These are phyloP conservation scores for Sanghuangporus weigelae DNA, from an alignment of 1,284 basidiomycete species.

Conservation along the genomic window DNA sequence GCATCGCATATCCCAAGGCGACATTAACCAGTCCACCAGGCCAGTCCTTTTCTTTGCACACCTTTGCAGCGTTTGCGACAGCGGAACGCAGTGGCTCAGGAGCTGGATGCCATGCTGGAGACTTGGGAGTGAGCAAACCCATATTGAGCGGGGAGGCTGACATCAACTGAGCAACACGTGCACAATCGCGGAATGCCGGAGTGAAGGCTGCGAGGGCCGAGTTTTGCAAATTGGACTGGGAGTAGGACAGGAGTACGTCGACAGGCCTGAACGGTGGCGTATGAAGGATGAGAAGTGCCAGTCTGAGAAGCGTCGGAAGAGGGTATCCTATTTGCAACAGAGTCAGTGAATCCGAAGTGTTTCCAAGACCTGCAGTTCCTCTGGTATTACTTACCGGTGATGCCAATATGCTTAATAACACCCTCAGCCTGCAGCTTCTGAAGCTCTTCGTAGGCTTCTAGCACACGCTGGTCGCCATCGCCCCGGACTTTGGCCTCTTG, in stretches of 20 bases:
- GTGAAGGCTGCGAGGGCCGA: constrained; percentile 58
- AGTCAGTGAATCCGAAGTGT: background rate
- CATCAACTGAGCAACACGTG: constrained; percentile 65
- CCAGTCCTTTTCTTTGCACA: constrained; percentile 31
- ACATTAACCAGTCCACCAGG: constrained; percentile 55
- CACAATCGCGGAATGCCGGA: constrained; percentile 55
- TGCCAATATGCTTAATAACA: constrained; percentile 74
- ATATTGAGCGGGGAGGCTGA: constrained; percentile 90
- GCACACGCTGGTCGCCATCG: constrained; percentile 74
- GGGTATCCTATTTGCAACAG: constrained; percentile 65
- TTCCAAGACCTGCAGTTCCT: too few relatives aligned
- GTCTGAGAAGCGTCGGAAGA: constrained; percentile 81
- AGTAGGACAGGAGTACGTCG: constrained; percentile 82
- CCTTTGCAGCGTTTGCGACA: constrained; percentile 29
- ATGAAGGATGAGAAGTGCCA: constrained; percentile 71
- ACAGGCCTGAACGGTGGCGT: constrained; percentile 61
- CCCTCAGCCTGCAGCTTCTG: constrained; percentile 77
- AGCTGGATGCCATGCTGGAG: constrained; percentile 87
- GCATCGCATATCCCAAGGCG: constrained; percentile 70
- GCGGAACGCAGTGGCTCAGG: constrained; percentile 45
- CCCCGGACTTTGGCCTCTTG: constrained; percentile 61
- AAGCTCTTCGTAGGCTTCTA: constrained; percentile 72
- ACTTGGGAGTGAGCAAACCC: constrained; percentile 74
- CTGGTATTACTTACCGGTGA: constrained; percentile 57
- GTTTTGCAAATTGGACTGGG: constrained; percentile 86